Percentiles rank a stretch among this genome's conserved stretches.
Conservation (phyloP, 306 rosid genomes). For the Cicer pinnatifidum region DNA sequence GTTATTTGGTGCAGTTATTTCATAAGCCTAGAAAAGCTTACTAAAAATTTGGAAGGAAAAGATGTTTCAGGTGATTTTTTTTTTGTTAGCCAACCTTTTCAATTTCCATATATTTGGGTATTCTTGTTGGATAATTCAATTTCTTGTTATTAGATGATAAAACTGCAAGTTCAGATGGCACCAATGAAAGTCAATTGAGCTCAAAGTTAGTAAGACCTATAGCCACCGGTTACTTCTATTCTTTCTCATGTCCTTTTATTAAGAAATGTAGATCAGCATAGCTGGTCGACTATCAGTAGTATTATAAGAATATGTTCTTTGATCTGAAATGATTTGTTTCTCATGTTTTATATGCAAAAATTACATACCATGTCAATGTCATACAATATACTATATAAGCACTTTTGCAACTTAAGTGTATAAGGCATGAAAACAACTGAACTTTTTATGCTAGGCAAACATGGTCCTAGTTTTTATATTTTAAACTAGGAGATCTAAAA, state of each 20-base stretch:
- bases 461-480: no score
- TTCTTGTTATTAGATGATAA: slow-evolving; percentile 50
- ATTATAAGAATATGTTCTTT: slow-evolving; percentile 1
- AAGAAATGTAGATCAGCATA: neutral
- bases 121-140: slow-evolving; percentile 15
- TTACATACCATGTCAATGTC: neutral
- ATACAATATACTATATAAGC: slow-evolving; percentile 1
- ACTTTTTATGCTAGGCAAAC: no score
- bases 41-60: slow-evolving; percentile 61
- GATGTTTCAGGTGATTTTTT: slow-evolving; percentile 59
- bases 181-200: slow-evolving; percentile 47
- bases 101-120: slow-evolving; percentile 28
- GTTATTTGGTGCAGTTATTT: slow-evolving; percentile 65
- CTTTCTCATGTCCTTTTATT: slow-evolving; percentile 12
- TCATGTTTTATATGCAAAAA: slow-evolving; percentile 22
- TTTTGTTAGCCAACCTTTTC: slow-evolving; percentile 21
- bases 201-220: slow-evolving; percentile 58
- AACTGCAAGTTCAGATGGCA: slow-evolving; percentile 43
- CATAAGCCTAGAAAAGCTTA: slow-evolving; percentile 71
- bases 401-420: no score
- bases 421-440: no score
- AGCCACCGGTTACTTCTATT: slow-evolving; percentile 22
- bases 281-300: neutral
- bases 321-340: neutral
- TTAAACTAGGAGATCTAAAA: no score